Evolutionary conservation across 2,329 filamentous ascomycete genomes (phyloP), one percentile per base, ranked within the genome.

Genomic region (Pyrenophora seminiperda): DNA sequence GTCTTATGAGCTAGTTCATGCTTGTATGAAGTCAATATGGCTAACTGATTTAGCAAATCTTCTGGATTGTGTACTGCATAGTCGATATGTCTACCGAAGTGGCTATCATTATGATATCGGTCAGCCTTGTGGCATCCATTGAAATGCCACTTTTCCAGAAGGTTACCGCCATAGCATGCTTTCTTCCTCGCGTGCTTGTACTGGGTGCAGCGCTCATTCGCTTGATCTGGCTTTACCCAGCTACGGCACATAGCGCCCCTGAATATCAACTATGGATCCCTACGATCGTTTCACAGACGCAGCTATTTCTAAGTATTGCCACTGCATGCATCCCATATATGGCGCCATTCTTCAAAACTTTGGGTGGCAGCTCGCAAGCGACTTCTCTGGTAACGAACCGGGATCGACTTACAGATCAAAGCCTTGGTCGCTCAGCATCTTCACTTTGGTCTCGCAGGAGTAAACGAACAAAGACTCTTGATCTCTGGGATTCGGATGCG

Each of bases 291-390:
- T 64, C 66, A 1, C 60, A 70, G 29, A 47, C 62, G 0, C 67
- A 71, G 9, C 57, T 69, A 1, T 70, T 62, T 32, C 40, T 65
- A 4, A 64, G 61, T 32, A 66, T 72, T 19, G 59, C 56, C 6
- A 72, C 70, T 6, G 68, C 67, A 22, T 68, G 67, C 41, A 66
- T 72, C 24, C 70, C 67, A 4, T 70, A 66, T 37, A 66, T 72
- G 60, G 58, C 67, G 5, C 63, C 65, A 1, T 65, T 66, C 38
- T 67, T 70, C 39, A 61, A 60, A 27, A 51, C 52, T 18, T 24
- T 63, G 0, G 62, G 66, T 13, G 47, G 53, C 2, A 58, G 48
- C 4, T 40, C 61, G 7, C 57, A 57, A 38, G 53, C 59, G 31
- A 49, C 54, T 9, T 47, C 59, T 7, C 53, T 55, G 18, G 41